Conservation (phyloP, 352 stramenopile species). For the Thalassiosira exigua region DNA sequence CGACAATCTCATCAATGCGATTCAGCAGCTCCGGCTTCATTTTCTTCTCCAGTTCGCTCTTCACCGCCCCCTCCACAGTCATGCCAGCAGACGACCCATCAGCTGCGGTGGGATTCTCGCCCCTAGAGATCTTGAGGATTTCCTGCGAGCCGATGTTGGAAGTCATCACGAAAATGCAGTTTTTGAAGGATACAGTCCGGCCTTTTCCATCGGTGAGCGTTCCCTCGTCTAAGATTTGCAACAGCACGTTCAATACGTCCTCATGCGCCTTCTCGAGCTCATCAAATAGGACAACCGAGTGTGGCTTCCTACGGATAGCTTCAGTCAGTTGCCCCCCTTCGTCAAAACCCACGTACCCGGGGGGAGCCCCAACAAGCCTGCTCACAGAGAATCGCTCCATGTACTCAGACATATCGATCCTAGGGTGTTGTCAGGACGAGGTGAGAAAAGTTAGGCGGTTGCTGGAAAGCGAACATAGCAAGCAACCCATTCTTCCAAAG, state of each 20-base stretch:
- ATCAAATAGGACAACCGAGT: conserved; percentile 96
- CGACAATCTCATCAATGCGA: conserved; percentile 96
- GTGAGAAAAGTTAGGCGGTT: no score
- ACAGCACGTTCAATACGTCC: conserved; percentile 96
- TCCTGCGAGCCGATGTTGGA: conserved; percentile 96
- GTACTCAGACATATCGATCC: conserved; percentile 97
- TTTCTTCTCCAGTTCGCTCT: conserved; percentile 60
- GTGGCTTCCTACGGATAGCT: conserved; percentile 92
- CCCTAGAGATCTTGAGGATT: conserved; percentile 80
- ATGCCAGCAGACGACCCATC: conserved; percentile 36
- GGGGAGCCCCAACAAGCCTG: conserved; percentile 90
- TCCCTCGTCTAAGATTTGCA: conserved; percentile 92
- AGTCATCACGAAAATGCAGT: conserved; percentile 97
- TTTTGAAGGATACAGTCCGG: conserved; percentile 94
- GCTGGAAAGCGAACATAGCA: no score
- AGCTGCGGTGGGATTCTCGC: conserved; percentile 31
- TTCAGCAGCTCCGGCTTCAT: conserved; percentile 97
- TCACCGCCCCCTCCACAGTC: conserved; percentile 44
- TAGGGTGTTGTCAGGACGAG: no score
- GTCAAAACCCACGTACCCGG: conserved; percentile 94
- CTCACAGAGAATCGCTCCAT: conserved; percentile 96
- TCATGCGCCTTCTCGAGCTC: conserved; percentile 95
- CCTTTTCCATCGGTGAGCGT: conserved; percentile 96
- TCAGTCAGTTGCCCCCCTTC: conserved; percentile 96
- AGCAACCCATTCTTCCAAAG: no score